A percentile compares a stretch with the other conserved stretches of the same genome.
phyloP scores from a whole-genome alignment of 177 flowering plant species.

The Tripterygium wilfordii region DNA sequence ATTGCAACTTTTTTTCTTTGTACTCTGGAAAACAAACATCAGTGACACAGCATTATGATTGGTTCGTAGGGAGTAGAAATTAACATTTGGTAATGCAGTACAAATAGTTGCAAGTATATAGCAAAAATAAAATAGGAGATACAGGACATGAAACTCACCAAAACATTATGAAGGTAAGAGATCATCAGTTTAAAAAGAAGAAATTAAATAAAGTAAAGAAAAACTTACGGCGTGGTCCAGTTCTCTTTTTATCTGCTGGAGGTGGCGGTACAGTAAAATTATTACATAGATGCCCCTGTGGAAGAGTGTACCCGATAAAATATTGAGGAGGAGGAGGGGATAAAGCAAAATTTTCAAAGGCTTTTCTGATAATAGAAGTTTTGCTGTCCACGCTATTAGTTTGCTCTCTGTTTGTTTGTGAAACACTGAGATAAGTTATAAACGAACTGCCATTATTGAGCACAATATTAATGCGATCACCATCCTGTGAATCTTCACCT shows the following conservation, averaged over 20 bases:
- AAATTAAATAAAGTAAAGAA: not conserved
- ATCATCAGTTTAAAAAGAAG: too few relatives aligned
- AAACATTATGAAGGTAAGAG: too few relatives aligned
- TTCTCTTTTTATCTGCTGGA: constrained; percentile 88
- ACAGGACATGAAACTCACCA: too few relatives aligned
- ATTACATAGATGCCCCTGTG: constrained; percentile 78
- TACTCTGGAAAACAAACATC: too few relatives aligned
- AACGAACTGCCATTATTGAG: constrained; percentile 14
- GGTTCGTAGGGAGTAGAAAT: too few relatives aligned
- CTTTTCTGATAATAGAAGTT: not conserved
- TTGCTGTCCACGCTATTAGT: constrained; percentile 1
- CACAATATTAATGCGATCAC: constrained; percentile 11
- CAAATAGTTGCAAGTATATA: too few relatives aligned
- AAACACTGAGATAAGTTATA: constrained; percentile 15
- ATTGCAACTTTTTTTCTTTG: too few relatives aligned
- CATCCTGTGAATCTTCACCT: constrained; percentile 59
- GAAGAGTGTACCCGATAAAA: constrained; percentile 52
- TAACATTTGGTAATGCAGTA: too few relatives aligned
- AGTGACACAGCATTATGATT: too few relatives aligned
- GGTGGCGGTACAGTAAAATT: constrained; percentile 84
- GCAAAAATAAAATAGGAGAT: too few relatives aligned
- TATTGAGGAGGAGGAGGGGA: constrained; percentile 35
- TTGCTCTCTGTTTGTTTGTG: constrained; percentile 15
- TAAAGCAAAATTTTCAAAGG: not conserved
- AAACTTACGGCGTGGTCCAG: constrained; percentile 82